Evolutionary conservation across 805 yeast species (phyloP), one percentile per base, ranked within the genome.

Genomic region (Hanseniaspora singularis): DNA sequence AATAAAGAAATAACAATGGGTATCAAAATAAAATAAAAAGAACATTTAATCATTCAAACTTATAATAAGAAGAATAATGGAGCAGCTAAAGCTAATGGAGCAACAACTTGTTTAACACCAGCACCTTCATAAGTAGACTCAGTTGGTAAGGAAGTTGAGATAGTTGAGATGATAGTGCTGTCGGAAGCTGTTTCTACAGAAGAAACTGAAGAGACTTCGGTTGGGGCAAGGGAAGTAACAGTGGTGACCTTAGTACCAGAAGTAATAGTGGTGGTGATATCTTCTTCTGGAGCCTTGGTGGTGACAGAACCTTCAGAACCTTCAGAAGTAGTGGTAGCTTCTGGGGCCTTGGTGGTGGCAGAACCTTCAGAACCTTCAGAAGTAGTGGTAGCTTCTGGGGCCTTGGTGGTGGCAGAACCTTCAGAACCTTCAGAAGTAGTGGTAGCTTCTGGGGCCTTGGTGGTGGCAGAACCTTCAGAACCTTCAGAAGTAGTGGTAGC

Each of bases 61-160:
- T 33, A 33, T 20, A 33, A 33, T 14, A 33, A 33, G 38, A 33
- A 33, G 38, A 40, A 22, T 31, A 39, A 32, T 18, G 44, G 44
- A 40, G 37, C 44, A 32, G 30, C 31, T 18, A 40, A 40, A 23
- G 44, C 44, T 32, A 40, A 40, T 31, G 44, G 44, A n/a, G 36
- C 44, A 15, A 40, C 20, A 15, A 40, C 22, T 16, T 31, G 15
- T 31, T 31, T 40, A 23, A 15, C 31, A 32, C 37, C 44, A 26
- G 31, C 44, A 31, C 16, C 33, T 31, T 23, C 44, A 10, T 31
- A 31, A 30, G 37, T 31, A 19, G 44, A 40, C 8, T 31, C 18
- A 1, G 22, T 14, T 8, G 27, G 27, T 5, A 19, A 4, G 22
- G 36, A 10, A 18, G 36, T 5, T 7, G 36, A 32, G 22, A 15